These are phyloP conservation scores for Rachicladosporium sp. DNA, from an alignment of 2,329 filamentous ascomycete species.

Conservation along the genomic window DNA sequence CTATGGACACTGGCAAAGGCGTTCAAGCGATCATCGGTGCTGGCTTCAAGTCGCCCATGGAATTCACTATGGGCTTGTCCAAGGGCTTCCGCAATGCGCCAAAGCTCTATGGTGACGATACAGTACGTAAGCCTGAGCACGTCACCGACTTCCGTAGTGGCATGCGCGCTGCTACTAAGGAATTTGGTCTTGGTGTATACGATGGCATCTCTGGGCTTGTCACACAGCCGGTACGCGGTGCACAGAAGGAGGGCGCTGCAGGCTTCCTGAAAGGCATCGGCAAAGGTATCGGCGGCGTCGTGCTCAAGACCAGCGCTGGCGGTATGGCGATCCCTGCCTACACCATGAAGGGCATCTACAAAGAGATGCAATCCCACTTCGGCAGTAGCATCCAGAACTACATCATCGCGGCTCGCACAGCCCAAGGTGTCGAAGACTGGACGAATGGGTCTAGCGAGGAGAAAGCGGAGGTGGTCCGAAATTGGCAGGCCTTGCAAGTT, in stretches of 20 bases:
- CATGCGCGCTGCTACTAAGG: slow-evolving; percentile 54
- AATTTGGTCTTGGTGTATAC: slow-evolving; percentile 61
- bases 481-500: slow-evolving; percentile 49
- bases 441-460: slow-evolving; percentile 44
- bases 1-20: slow-evolving; percentile 23
- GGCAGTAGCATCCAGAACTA: slow-evolving; percentile 64
- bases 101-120: slow-evolving; percentile 72
- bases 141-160: slow-evolving; percentile 69
- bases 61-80: slow-evolving; percentile 69
- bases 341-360: slow-evolving; percentile 64
- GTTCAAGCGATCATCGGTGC: slow-evolving; percentile 25
- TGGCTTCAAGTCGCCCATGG: slow-evolving; percentile 62
- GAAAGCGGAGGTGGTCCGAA: slow-evolving; percentile 48
- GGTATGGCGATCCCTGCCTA: slow-evolving; percentile 50
- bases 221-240: slow-evolving; percentile 58
- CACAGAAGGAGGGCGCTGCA: slow-evolving; percentile 45
- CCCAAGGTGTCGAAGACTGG: slow-evolving; percentile 61
- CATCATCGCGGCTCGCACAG: slow-evolving; percentile 62
- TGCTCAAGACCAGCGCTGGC: slow-evolving; percentile 62
- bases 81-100: slow-evolving; percentile 84
- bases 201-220: slow-evolving; percentile 66
- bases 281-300: slow-evolving; percentile 63
- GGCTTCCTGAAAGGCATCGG: slow-evolving; percentile 67
- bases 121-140: slow-evolving; percentile 63
- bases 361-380: slow-evolving; percentile 57